Conservation (phyloP, 208 protist genomes). For the Trypanosomatidae sp. region DNA sequence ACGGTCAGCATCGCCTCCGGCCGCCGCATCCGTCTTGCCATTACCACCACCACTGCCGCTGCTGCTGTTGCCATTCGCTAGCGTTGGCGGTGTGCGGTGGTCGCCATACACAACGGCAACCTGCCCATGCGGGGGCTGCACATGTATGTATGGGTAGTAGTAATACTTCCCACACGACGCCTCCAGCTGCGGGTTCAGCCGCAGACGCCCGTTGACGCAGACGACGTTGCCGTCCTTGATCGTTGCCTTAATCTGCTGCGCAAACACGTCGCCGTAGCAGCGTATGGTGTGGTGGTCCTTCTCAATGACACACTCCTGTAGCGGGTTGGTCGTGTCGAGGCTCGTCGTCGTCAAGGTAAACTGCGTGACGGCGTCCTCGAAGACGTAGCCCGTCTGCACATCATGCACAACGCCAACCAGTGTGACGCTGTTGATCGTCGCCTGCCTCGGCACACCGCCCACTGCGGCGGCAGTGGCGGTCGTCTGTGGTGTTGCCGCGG, state of each 20-base stretch:
- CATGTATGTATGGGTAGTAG: slow-evolving; percentile 88
- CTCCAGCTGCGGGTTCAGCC: slow-evolving; percentile 84
- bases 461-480: background rate
- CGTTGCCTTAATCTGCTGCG: slow-evolving; percentile 49
- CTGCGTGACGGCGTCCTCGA: slow-evolving; percentile 83
- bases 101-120: slow-evolving; percentile 75
- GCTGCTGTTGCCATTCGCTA: slow-evolving; percentile 10
- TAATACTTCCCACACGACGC: slow-evolving; percentile 79
- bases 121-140: slow-evolving; percentile 81
- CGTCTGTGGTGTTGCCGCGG: too few relatives aligned
- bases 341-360: slow-evolving; percentile 86
- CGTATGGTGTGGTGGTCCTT: slow-evolving; percentile 88
- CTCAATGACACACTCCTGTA: slow-evolving; percentile 71
- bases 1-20: background rate
- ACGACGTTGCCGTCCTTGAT: slow-evolving; percentile 79
- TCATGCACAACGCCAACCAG: slow-evolving; percentile 86
- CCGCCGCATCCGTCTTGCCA: background rate
- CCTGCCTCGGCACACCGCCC: background rate
- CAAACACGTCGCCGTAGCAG: slow-evolving; percentile 84
- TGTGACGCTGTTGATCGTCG: slow-evolving; percentile 78
- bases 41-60: background rate
- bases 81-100: slow-evolving; percentile 21
- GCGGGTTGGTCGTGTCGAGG: slow-evolving; percentile 61
- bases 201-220: slow-evolving; percentile 74
- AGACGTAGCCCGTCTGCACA: slow-evolving; percentile 82